Conservation (phyloP, 768 basidiomycete species). For the Lenzites betulinus region DNA sequence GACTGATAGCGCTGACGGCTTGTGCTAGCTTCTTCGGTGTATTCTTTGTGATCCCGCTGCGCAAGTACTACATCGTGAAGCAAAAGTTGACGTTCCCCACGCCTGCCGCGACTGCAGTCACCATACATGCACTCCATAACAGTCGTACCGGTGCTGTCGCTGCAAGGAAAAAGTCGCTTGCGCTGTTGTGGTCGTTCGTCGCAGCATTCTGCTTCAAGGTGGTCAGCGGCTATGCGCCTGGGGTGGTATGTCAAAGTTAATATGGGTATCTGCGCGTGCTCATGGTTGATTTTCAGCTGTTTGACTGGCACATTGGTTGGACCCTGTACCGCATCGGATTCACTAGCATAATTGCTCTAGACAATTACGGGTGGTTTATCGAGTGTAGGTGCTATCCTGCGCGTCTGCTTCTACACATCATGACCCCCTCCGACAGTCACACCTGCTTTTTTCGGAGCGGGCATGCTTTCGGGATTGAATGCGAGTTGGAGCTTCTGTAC, state of each 20-base stretch:
- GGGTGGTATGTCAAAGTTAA: constrained; percentile 41
- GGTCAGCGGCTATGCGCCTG: constrained; percentile 58
- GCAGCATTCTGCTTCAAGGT: constrained; percentile 54
- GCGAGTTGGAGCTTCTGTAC: constrained; percentile 59
- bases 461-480: constrained; percentile 59
- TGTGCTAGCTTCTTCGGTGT: constrained; percentile 62
- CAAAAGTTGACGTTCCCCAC: constrained; percentile 67
- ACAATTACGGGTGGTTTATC: constrained; percentile 61
- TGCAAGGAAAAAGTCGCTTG: constrained; percentile 58
- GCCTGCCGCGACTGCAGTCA: constrained; percentile 65
- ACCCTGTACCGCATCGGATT: constrained; percentile 58
- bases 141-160: constrained; percentile 50
- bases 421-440: constrained; percentile 36
- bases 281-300: constrained; percentile 36
- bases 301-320: constrained; percentile 69
- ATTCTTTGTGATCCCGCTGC: constrained; percentile 66
- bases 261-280: background rate
- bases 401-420: background rate
- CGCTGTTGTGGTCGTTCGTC: constrained; percentile 48
- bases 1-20: constrained; percentile 54
- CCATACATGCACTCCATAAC: constrained; percentile 61
- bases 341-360: constrained; percentile 57
- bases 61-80: constrained; percentile 62
- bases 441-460: constrained; percentile 61
- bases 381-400: constrained; percentile 44